Evolutionary conservation across 352 stramenopile genomes (phyloP), one percentile per base, ranked within the genome.

Genomic region (Phytophthora fragariaefolia): DNA sequence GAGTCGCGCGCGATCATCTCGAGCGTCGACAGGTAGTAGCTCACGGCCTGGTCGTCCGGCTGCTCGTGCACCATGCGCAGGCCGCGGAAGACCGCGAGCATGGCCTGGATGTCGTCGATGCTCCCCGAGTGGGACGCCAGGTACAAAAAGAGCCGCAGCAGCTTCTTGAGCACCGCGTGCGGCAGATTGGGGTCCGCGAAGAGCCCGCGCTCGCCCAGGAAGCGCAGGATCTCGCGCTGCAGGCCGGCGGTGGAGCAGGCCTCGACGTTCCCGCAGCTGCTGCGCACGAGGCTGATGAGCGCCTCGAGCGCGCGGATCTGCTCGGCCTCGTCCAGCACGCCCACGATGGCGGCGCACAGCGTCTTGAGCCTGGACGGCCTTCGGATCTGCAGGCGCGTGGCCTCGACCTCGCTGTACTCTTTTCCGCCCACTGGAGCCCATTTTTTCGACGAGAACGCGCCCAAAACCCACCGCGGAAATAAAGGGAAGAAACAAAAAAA

Each of bases 1-100:
- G 85, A 92, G 49, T 93, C 86, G 26, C 87, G 80, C 32, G 87
- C 87, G 51, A 95, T 93, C 83, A 95, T 92, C 70, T 95, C 87
- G 50, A 95, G 75, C 32, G 87, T 92, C 18, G 87, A 83, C 51
- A 95, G 61, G 43, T 92, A 95, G 42, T 85, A 91, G 53, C 85
- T 90, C 56, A 95, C 77, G 4, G 83, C 73, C 22, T 80, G 66
- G 63, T 95, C 87, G 30, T 93, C 80, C 0, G 85, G 85, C 30
- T 83, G 74, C 50, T 93, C 80, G 38, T 91, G 73, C 57, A 83
- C 70, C 73, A 92, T 83, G 3, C 85, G 83, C 52, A 73, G 70
- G 30, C 84, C 89, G 28, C 86, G 85, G 65, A 95, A 93, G 27
- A 93, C 85, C 7, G 69, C 71, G 17, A 95, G 79, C 87, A 95